Evolutionary conservation across 1,139 yeast genomes (phyloP), one percentile per base, ranked within the genome.

Genomic region (Blastobotrys elegans): DNA sequence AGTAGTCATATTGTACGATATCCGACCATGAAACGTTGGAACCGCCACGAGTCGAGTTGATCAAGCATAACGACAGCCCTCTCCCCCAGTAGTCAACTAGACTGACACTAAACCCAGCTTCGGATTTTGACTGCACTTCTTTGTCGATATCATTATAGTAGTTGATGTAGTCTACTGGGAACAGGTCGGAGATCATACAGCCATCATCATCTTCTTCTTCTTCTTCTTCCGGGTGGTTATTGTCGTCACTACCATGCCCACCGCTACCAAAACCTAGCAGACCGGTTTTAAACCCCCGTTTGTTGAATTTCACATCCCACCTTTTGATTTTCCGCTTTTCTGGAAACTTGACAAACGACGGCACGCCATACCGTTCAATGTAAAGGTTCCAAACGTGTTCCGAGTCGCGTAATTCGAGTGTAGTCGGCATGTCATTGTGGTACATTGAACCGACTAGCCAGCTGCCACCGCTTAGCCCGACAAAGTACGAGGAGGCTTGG

Each of bases 1-100:
- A 86, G 21, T 51, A 56, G 3, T 71, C 75, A 45, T 72, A 67
- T 26, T 73, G 73, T 60, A 76, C 74, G 38, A 85, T 65, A 43
- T 80, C 77, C 10, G 86, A 75, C 78, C 85, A 84, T 2, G 84
- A 76, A 58, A 81, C 69, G 10, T 77, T 80, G 1, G 77, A 81
- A 49, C 86, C 86, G 45, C 74, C 75, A 49, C 76, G 73, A 18
- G 72, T 61, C 37, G 68, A 66, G 42, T 70, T 69, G 50, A 86
- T 80, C 63, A 82, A 78, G 62, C 83, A 88, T 56, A 81, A 76
- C 0, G 90, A 76, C 46, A 89, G 71, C 1, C 88, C 84, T 61
- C 95, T 73, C n/a, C 94, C 95, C 95, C 95, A 87, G 48, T 84
- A 75, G 68, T 87, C 96, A 13, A 95, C 84, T 47, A 87, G 56